These are phyloP conservation scores for Phycomyces blakesleeanus DNA, from an alignment of 192 early-diverging fungal species.

Conservation along the genomic window DNA sequence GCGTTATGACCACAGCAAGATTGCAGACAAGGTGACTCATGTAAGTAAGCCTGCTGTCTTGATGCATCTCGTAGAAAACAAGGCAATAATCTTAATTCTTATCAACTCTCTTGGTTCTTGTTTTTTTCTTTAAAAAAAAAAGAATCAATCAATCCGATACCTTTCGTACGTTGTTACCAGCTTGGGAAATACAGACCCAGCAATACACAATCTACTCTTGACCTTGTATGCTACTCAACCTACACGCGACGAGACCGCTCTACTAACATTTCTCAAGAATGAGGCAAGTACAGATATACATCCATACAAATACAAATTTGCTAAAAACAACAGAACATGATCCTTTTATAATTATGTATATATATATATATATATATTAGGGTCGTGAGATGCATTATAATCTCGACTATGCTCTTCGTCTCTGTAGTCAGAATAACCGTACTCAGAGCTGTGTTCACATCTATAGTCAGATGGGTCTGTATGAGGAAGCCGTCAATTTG, in stretches of 20 bases:
- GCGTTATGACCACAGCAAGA: slow-evolving; percentile 64
- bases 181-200: slow-evolving; percentile 76
- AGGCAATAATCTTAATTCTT: too few species aligned
- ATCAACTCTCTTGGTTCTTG: too few species aligned
- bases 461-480: slow-evolving; percentile 81
- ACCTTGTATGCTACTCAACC: slow-evolving; percentile 68
- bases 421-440: slow-evolving; percentile 80
- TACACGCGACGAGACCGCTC: slow-evolving; percentile 60
- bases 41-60: slow-evolving; percentile 23
- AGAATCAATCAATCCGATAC: slow-evolving; percentile 89
- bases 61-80: too few species aligned
- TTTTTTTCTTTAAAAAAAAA: slow-evolving; percentile 18
- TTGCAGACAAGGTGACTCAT: slow-evolving; percentile 26
- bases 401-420: slow-evolving; percentile 85
- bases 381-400: slow-evolving; percentile 83
- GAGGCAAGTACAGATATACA: slow-evolving; percentile 47
- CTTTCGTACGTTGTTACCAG: slow-evolving; percentile 77
- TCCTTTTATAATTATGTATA: too few species aligned
- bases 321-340: too few species aligned
- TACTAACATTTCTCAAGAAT: slow-evolving; percentile 74
- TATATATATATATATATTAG: too few species aligned
- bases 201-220: slow-evolving; percentile 93
- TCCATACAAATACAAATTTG: too few species aligned
- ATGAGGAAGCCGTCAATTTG: slow-evolving; percentile 90
- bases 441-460: slow-evolving; percentile 87